Conservation (phyloP, 805 yeast species). For the Komagataella pseudopastoris region DNA sequence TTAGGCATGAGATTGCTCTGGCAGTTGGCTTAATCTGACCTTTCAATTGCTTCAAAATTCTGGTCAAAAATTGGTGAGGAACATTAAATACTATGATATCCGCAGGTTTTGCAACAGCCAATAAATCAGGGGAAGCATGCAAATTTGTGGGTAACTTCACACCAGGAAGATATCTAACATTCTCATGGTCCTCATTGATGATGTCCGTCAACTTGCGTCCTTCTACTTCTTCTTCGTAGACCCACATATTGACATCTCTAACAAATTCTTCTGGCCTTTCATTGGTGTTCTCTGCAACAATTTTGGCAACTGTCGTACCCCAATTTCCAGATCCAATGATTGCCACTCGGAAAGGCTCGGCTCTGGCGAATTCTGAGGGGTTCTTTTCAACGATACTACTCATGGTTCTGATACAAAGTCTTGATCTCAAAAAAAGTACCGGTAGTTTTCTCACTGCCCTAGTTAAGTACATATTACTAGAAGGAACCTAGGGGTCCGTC, state of each 20-base stretch:
- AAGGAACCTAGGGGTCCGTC: background rate
- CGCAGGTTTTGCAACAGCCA: constrained; percentile 63
- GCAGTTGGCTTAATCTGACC: constrained; percentile 60
- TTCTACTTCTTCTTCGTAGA: constrained; percentile 69
- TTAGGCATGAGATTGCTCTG: constrained; percentile 89
- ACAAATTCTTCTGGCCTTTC: constrained; percentile 63
- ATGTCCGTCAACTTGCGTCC: constrained; percentile 80
- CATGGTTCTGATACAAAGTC: background rate
- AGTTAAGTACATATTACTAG: background rate
- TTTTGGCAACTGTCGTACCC: constrained; percentile 96
- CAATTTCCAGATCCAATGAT: constrained; percentile 97
- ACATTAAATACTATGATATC: constrained; percentile 87
- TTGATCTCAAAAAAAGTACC: background rate
- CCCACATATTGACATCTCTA: constrained; percentile 88
- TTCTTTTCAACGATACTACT: background rate
- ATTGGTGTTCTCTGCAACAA: constrained; percentile 77
- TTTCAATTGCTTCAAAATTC: constrained; percentile 60
- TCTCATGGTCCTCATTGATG: constrained; percentile 83
- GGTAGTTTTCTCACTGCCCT: background rate
- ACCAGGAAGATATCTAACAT: constrained; percentile 88
- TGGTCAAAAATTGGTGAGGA: constrained; percentile 90
- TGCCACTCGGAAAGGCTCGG: constrained; percentile 35
- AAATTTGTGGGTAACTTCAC: constrained; percentile 79
- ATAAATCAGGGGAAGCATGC: constrained; percentile 75
- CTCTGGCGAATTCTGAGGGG: background rate